Percentiles rank a stretch among this genome's conserved stretches.
Evolutionary conservation across 345 rosid species (phyloP).

Genomic region (Jatropha curcas): DNA sequence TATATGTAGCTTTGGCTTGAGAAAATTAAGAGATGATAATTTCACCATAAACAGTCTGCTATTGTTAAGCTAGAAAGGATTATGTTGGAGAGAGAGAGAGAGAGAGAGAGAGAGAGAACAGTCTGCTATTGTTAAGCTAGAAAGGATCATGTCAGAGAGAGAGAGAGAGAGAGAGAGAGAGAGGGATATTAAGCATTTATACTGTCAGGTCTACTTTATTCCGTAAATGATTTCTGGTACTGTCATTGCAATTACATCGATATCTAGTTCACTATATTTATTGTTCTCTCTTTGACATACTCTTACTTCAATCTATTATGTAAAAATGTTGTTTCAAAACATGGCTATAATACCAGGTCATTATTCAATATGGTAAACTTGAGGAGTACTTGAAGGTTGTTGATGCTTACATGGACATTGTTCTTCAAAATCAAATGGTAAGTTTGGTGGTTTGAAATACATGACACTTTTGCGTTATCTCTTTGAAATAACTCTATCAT

Average conservation of each 20-base stretch:
- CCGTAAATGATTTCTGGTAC: not conserved
- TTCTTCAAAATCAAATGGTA: conserved; percentile 79
- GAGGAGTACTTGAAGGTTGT: conserved; percentile 69
- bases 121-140: too few species aligned
- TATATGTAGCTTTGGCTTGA: not conserved
- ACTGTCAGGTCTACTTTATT: not conserved
- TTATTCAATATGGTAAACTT: conserved; percentile 53
- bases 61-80: not conserved
- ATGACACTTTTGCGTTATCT: not conserved
- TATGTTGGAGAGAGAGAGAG: not conserved
- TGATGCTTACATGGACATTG: conserved; percentile 77
- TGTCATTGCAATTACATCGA: not conserved
- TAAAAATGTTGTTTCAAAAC: not conserved
- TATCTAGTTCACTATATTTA: not conserved
- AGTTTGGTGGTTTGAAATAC: conserved; percentile 15
- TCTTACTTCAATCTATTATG: not conserved
- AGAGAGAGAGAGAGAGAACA: not conserved
- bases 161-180: not conserved
- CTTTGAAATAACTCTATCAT: not conserved
- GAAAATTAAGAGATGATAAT: not conserved
- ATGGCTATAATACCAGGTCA: conserved; percentile 45
- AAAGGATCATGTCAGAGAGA: not conserved
- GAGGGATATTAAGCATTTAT: not conserved
- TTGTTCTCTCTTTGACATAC: not conserved
- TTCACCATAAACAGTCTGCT: not conserved